These are phyloP conservation scores for Rhodomyrtus psidioides DNA, from an alignment of 441 rosid genomes.

Conservation along the genomic window DNA sequence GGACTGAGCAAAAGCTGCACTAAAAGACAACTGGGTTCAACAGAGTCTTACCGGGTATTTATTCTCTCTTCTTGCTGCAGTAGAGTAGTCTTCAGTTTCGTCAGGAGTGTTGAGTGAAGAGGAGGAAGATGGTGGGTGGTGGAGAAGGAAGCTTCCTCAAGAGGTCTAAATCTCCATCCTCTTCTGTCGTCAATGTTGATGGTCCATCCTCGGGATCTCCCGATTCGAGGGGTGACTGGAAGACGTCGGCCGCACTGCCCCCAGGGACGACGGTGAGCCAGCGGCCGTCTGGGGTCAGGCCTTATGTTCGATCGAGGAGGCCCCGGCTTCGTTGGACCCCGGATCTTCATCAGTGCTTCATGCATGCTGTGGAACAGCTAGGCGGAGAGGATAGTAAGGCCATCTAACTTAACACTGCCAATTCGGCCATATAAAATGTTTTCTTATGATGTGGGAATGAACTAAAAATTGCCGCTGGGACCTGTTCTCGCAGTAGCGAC, in stretches of 20 bases:
- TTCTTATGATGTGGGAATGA: background rate
- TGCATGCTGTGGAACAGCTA: constrained; percentile 47
- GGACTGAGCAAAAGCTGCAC: constrained; percentile 31
- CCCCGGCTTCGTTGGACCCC: constrained; percentile 54
- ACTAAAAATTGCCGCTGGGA: background rate
- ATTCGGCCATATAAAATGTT: background rate
- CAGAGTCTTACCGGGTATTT: constrained; percentile 29
- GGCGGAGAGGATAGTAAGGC: constrained; percentile 63
- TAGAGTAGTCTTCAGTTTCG: background rate
- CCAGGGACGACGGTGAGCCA: background rate
- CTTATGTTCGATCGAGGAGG: constrained; percentile 47
- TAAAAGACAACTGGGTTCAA: constrained; percentile 21
- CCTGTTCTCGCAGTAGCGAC: constrained; percentile 38
- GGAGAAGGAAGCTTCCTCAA: background rate
- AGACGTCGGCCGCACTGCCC: background rate
- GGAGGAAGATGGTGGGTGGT: background rate
- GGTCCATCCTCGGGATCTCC: background rate
- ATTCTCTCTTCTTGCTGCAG: constrained; percentile 23
- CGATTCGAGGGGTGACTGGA: background rate
- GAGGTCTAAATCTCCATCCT: constrained; percentile 7
- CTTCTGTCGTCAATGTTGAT: constrained; percentile 5
- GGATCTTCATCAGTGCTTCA: constrained; percentile 46
- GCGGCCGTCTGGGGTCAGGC: constrained; percentile 26
- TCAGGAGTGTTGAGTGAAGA: constrained; percentile 1
- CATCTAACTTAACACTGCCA: background rate